phyloP scores from a whole-genome alignment of 202 grass and related monocot species.

The Eragrostis tef region DNA sequence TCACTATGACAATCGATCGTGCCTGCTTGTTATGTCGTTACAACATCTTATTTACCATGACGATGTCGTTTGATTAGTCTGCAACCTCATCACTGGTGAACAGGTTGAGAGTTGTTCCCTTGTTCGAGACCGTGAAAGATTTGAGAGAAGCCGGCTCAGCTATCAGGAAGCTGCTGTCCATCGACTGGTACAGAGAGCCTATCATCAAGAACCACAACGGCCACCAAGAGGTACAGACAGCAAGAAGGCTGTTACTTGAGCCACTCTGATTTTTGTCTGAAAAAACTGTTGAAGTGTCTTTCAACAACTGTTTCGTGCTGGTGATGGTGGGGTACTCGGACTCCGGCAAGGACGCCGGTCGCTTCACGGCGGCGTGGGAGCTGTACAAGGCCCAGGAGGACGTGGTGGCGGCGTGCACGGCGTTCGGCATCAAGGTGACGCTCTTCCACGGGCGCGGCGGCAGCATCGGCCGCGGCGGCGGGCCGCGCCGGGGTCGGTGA shows the following conservation, averaged over 20 bases:
- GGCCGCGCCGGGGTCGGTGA: slow-evolving; percentile 90
- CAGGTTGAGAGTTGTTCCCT: slow-evolving; percentile 93
- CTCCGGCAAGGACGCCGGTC: slow-evolving; percentile 91
- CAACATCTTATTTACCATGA: not conserved
- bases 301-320: slow-evolving; percentile 32
- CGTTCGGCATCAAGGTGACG: slow-evolving; percentile 90
- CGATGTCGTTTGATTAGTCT: not conserved
- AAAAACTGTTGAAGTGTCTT: not conserved
- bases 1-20: not conserved
- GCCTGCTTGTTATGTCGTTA: not conserved
- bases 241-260: not conserved
- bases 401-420: slow-evolving; percentile 75
- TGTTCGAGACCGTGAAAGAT: slow-evolving; percentile 98
- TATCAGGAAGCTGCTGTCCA: slow-evolving; percentile 87
- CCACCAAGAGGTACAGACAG: slow-evolving; percentile 70
- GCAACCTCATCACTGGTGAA: slow-evolving; percentile 7
- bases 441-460: slow-evolving; percentile 93
- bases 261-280: not conserved
- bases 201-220: slow-evolving; percentile 86
- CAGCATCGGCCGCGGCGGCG: slow-evolving; percentile 92
- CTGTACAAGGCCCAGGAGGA: slow-evolving; percentile 93
- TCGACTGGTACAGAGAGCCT: slow-evolving; percentile 90
- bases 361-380: slow-evolving; percentile 94
- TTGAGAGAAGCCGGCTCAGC: slow-evolving; percentile 76
- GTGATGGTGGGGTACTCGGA: slow-evolving; percentile 99